These are phyloP conservation scores for Sambucus nigra DNA, from an alignment of 129 eudicot species.

Conservation along the genomic window DNA sequence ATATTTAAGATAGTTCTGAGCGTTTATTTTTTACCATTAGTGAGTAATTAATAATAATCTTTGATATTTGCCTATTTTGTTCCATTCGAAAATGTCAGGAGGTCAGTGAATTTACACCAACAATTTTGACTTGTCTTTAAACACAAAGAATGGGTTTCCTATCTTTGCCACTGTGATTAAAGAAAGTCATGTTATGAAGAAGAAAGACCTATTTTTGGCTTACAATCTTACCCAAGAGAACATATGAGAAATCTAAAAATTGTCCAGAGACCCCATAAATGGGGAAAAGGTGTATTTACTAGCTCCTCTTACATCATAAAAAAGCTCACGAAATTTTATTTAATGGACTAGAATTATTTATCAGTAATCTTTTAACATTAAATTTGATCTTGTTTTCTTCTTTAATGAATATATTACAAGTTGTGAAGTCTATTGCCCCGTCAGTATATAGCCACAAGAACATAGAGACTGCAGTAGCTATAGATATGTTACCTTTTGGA, in stretches of 20 bases:
- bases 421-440: slow-evolving; percentile 91
- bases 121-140: slow-evolving; percentile 85
- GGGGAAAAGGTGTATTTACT: slow-evolving; percentile 84
- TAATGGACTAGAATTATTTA: background rate
- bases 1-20: too few relatives aligned
- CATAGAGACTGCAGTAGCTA: slow-evolving; percentile 88
- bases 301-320: too few relatives aligned
- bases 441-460: slow-evolving; percentile 95
- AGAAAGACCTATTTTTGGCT: slow-evolving; percentile 93
- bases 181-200: slow-evolving; percentile 87
- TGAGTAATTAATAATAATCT: too few relatives aligned
- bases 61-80: too few relatives aligned
- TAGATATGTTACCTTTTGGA: slow-evolving; percentile 99
- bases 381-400: too few relatives aligned
- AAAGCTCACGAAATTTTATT: too few relatives aligned
- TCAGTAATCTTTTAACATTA: background rate
- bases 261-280: slow-evolving; percentile 89
- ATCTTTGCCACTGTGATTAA: slow-evolving; percentile 92
- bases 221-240: slow-evolving; percentile 96
- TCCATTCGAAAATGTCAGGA: slow-evolving; percentile 40
- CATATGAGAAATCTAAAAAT: slow-evolving; percentile 74
- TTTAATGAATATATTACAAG: slow-evolving; percentile 29
- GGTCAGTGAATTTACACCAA: slow-evolving; percentile 88
- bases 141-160: slow-evolving; percentile 94
- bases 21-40: too few relatives aligned